phyloP scores from a whole-genome alignment of 345 rosid species.

The Ceriops decandra region DNA sequence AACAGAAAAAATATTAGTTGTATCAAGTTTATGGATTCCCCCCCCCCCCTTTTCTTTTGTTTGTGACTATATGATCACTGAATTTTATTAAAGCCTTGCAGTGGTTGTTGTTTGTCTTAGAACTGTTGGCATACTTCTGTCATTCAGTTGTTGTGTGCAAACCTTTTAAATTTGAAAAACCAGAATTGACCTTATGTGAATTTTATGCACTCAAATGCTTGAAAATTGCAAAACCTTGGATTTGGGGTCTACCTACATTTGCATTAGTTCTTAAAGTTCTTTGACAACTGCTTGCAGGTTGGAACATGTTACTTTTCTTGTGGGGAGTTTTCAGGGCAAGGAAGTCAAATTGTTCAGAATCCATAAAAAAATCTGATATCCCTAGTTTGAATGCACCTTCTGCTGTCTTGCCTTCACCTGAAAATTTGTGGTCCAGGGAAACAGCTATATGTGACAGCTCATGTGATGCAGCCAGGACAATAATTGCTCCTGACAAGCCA shows the following conservation, averaged over 20 bases:
- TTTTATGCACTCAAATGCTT: neutral
- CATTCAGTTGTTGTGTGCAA: neutral
- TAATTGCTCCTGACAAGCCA: slow-evolving; percentile 24
- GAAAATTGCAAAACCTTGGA: neutral
- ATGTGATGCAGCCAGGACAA: slow-evolving; percentile 13
- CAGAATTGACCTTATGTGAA: too few species aligned
- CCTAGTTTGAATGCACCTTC: slow-evolving; percentile 28
- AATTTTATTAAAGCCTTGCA: neutral
- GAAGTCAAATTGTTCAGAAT: slow-evolving; percentile 34
- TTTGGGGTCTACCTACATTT: neutral
- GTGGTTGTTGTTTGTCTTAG: neutral
- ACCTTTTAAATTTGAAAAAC: too few species aligned
- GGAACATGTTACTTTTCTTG: slow-evolving; percentile 83
- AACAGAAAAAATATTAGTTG: too few species aligned
- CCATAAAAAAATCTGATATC: slow-evolving; percentile 31
- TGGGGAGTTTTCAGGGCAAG: slow-evolving; percentile 94
- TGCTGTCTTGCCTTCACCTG: slow-evolving; percentile 21
- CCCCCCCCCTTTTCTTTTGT: neutral
- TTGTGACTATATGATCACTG: neutral
- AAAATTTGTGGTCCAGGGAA: slow-evolving; percentile 31
- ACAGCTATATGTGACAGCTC: slow-evolving; percentile 32
- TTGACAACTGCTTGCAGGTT: slow-evolving; percentile 25
- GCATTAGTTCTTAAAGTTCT: neutral
- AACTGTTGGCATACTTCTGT: neutral
- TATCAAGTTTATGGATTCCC: too few species aligned